Evolutionary conservation across 257 asterid genomes (phyloP), one percentile per base, ranked within the genome.

Genomic region (Prunella vulgaris): DNA sequence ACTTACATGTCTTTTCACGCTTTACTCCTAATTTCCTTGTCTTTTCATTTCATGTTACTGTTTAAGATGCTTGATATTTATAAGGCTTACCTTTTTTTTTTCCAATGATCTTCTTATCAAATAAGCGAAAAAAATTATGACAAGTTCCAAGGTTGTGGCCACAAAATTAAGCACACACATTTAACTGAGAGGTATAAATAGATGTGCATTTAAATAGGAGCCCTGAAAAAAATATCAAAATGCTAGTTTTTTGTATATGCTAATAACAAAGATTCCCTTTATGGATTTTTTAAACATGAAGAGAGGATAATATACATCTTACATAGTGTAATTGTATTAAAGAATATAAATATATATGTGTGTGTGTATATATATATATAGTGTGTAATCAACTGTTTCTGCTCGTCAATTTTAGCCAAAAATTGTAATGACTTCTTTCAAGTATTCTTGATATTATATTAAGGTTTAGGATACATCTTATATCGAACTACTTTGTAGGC

Each of bases 401-500:
- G 30, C 27, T 51, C 5, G 46, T 64, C 8, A 44, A 22, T 21
- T 22, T 48, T 42, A 61, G 52, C 60, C 17, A 40, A 48, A 38
- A 49, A 7, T 20, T 40, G 53, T 49, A 14, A 46, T 27, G 25
- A 52, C 40, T 64, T 25, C 38, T 67, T 25, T 33, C 14, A 69
- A 60, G 38, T 24, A 30, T 40, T 69, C 58, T 30, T 10, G 18
- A 38, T 14, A 42, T n/a, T 14, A 14, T 12, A 27, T 46, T 57
- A 25, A 48, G 6, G 65, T 46, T 57, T 20, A 48, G 6, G 65
- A 60, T 54, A 15, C 24, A 44, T 33, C 57, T 58, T 25, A 17
- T n/a, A 2, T 40, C 24, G 25, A 17, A 67, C 53, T 75, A 54
- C 60, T 83, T 80, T 76, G 73, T 81, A 93, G 99, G 99, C 80